Conservation (phyloP, 371 early-diverging fungal species). For the Lichtheimia corymbifera region DNA sequence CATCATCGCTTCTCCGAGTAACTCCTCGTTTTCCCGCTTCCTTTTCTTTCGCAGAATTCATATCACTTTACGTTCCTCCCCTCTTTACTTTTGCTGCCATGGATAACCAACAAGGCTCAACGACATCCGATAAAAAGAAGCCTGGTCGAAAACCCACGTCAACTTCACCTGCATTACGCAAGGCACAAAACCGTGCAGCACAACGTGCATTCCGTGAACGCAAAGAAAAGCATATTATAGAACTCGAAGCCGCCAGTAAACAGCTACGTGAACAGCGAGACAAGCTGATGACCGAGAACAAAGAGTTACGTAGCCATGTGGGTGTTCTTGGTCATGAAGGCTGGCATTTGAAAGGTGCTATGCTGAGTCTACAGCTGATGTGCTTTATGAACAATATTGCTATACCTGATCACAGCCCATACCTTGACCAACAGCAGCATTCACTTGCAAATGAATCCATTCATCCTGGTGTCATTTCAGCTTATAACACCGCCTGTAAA, state of each 20-base stretch:
- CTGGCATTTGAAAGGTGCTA: conserved; percentile 41
- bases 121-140: conserved; percentile 45
- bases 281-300: conserved; percentile 35
- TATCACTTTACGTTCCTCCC: no score
- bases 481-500: conserved; percentile 16
- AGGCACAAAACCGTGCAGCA: conserved; percentile 78
- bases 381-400: conserved; percentile 20
- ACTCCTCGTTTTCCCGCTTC: no score
- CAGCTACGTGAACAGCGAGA: conserved; percentile 45
- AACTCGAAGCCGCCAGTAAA: conserved; percentile 61
- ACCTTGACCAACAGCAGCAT: conserved; percentile 15
- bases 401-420: conserved; percentile 21
- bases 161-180: conserved; percentile 60
- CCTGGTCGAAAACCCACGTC: conserved; percentile 83
- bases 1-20: no score
- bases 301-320: conserved; percentile 36
- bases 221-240: conserved; percentile 63
- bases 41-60: no score
- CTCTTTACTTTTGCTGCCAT: no score
- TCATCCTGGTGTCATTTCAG: conserved; percentile 18
- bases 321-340: conserved; percentile 54
- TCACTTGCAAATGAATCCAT: conserved; percentile 7
- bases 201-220: conserved; percentile 80
- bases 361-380: conserved; percentile 35
- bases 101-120: no score